A percentile compares a stretch with the other conserved stretches of the same genome.
phyloP scores from a whole-genome alignment of 257 asterid species.

The Jacaranda mimosifolia region DNA sequence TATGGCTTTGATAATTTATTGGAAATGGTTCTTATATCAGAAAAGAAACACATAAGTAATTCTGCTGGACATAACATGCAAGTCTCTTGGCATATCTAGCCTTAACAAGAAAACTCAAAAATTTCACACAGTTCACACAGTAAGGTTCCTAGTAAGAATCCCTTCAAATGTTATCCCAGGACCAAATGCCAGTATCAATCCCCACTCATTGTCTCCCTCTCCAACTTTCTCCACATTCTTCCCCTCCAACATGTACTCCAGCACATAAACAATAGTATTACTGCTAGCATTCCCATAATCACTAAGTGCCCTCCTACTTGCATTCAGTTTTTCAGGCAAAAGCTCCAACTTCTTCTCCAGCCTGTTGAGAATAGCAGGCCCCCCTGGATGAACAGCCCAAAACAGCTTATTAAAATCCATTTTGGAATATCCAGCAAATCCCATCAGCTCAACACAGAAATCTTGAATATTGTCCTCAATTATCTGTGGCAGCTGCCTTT shows the following conservation, averaged over 20 bases:
- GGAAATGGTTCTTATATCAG: too few species aligned
- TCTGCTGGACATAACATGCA: too few species aligned
- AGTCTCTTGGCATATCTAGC: too few species aligned
- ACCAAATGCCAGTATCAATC: conserved; percentile 88
- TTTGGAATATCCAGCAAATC: conserved; percentile 41
- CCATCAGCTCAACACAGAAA: conserved; percentile 71
- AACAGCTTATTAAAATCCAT: conserved; percentile 69
- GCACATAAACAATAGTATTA: conserved; percentile 86
- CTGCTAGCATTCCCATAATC: conserved; percentile 97
- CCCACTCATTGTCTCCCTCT: conserved; percentile 58
- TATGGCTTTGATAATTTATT: too few species aligned
- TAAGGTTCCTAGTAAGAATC: conserved; percentile 76
- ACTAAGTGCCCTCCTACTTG: conserved; percentile 83
- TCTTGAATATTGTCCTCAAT: conserved; percentile 76
- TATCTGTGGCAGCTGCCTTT: conserved; percentile 77
- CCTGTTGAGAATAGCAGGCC: conserved; percentile 87
- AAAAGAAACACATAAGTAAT: too few species aligned
- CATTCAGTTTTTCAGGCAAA: conserved; percentile 67
- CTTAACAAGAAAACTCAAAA: neutral
- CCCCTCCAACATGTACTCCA: conserved; percentile 77
- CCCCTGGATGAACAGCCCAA: conserved; percentile 99
- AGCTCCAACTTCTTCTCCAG: conserved; percentile 78
- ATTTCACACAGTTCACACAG: conserved; percentile 37
- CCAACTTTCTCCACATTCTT: conserved; percentile 29
- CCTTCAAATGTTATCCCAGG: conserved; percentile 98